phyloP scores from a whole-genome alignment of 257 asterid species.

The Prunella vulgaris region DNA sequence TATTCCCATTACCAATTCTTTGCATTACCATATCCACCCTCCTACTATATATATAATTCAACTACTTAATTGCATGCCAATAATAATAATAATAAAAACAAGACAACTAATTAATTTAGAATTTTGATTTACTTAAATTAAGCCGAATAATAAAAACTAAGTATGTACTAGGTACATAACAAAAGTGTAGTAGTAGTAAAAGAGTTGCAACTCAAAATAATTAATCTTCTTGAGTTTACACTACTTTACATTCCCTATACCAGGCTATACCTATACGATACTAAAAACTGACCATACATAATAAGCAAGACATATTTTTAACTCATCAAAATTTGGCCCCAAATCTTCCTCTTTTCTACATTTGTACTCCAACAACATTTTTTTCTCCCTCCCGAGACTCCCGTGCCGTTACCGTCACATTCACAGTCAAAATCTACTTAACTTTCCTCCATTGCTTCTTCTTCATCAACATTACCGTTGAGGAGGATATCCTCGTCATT shows the following conservation, averaged over 20 bases:
- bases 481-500: neutral
- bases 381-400: too few species aligned
- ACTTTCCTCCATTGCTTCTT: constrained; percentile 33
- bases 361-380: constrained; percentile 8
- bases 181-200: neutral
- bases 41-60: too few species aligned
- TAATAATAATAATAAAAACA: neutral
- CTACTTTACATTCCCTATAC: constrained; percentile 14
- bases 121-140: neutral
- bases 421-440: constrained; percentile 26
- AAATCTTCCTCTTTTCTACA: constrained; percentile 5
- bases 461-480: neutral
- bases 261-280: constrained; percentile 11
- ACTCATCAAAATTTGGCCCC: constrained; percentile 38
- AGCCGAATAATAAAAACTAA: constrained; percentile 5
- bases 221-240: neutral
- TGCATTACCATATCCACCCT: neutral
- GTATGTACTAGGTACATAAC: neutral
- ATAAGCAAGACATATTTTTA: neutral
- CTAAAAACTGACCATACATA: constrained; percentile 23
- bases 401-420: constrained; percentile 62
- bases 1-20: constrained; percentile 15
- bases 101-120: neutral
- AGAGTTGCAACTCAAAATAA: neutral
- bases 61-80: too few species aligned